A percentile compares a stretch with the other conserved stretches of the same genome.
Evolutionary conservation across 2,329 filamentous ascomycete genomes (phyloP).

Genomic region (Trichoderma sp.): DNA sequence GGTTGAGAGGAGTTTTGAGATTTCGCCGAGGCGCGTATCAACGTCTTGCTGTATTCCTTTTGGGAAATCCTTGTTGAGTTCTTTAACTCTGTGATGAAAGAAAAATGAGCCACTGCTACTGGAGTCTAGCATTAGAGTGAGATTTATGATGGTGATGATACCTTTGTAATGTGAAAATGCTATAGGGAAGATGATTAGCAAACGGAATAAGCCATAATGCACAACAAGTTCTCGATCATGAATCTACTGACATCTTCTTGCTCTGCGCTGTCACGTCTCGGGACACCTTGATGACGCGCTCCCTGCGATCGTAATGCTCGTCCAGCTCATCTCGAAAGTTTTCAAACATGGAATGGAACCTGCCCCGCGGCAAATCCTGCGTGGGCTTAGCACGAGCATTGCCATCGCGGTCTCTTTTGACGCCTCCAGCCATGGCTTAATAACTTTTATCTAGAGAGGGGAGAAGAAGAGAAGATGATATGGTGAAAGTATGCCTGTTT

Average conservation of each 20-base stretch:
- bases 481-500: too few relatives aligned
- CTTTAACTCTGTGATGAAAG: constrained; percentile 54
- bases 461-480: not conserved
- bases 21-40: constrained; percentile 65
- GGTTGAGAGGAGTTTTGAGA: constrained; percentile 63
- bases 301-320: constrained; percentile 87
- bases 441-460: too few relatives aligned
- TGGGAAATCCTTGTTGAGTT: constrained; percentile 61
- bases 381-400: constrained; percentile 42
- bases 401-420: constrained; percentile 55
- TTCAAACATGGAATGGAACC: constrained; percentile 76
- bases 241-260: constrained; percentile 80
- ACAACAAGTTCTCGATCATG: not conserved
- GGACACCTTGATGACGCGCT: constrained; percentile 85
- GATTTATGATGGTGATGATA: constrained; percentile 23
- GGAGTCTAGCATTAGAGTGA: too few relatives aligned
- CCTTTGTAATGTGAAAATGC: constrained; percentile 42
- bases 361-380: constrained; percentile 36
- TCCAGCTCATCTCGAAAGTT: constrained; percentile 84
- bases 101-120: not conserved
- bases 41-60: constrained; percentile 68
- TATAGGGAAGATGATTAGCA: constrained; percentile 19
- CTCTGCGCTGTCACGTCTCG: constrained; percentile 89
- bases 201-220: not conserved
- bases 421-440: constrained; percentile 37